Evolutionary conservation across 345 rosid genomes (phyloP).

Genomic region (Camelina hispida): DNA sequence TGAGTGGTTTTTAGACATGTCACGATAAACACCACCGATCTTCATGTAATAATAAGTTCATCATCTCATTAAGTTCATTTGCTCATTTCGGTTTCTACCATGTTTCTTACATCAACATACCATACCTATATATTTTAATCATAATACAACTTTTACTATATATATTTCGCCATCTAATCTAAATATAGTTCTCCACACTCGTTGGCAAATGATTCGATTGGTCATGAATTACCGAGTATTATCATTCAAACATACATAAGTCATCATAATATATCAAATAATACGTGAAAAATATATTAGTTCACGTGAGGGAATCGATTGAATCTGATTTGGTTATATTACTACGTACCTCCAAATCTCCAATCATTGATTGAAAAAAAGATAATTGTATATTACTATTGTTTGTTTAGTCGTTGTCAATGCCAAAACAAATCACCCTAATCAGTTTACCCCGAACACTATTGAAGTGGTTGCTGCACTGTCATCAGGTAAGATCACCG

Average conservation of each 20-base stretch:
- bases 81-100: constrained; percentile 1
- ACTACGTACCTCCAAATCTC: background rate
- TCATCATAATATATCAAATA: background rate
- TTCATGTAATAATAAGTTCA: constrained; percentile 9
- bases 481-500: constrained; percentile 20
- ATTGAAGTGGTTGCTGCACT: background rate
- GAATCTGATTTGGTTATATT: background rate
- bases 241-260: background rate
- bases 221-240: background rate
- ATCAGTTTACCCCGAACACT: background rate
- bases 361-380: background rate
- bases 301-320: constrained; percentile 1
- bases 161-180: background rate
- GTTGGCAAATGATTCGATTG: background rate
- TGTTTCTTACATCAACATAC: too few relatives aligned
- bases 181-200: background rate
- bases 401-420: constrained; percentile 4
- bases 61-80: constrained; percentile 4
- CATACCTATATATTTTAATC: background rate
- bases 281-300: background rate
- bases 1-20: constrained; percentile 35
- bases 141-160: constrained; percentile 1
- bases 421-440: constrained; percentile 9
- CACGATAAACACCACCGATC: constrained; percentile 32
- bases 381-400: too few relatives aligned